phyloP scores from a whole-genome alignment of 2,329 filamentous ascomycete genomes.

The Fusarium sp. region DNA sequence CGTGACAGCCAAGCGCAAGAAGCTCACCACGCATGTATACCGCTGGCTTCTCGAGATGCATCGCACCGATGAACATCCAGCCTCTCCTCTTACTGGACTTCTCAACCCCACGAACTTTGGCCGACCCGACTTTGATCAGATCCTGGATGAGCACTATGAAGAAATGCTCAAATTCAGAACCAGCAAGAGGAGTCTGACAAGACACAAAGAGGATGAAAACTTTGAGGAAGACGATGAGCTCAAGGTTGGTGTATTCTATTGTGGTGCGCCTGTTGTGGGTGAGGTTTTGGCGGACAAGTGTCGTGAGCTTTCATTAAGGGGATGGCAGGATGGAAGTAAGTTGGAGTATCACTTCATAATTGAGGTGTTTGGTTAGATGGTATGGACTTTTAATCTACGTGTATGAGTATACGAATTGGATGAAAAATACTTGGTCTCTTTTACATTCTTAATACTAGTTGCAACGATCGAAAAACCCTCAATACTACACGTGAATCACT shows the following conservation, averaged over 20 bases:
- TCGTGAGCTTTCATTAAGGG: conserved; percentile 62
- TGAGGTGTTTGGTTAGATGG: conserved; percentile 64
- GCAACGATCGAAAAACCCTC: too few relatives aligned
- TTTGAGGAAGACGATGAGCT: conserved; percentile 52
- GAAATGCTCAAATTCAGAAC: conserved; percentile 61
- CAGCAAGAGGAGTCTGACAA: conserved; percentile 26
- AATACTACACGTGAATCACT: too few relatives aligned
- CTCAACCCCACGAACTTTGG: conserved; percentile 68
- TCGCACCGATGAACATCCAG: conserved; percentile 63
- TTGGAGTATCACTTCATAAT: conserved; percentile 71
- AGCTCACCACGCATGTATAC: conserved; percentile 67
- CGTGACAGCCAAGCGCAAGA: conserved; percentile 67
- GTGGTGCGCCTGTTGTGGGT: conserved; percentile 68
- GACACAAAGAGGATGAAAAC: not conserved
- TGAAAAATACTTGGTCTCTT: not conserved
- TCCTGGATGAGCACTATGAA: conserved; percentile 67
- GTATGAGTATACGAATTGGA: not conserved
- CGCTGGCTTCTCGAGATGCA: conserved; percentile 69
- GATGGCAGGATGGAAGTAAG: conserved; percentile 63
- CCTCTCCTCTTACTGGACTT: conserved; percentile 67
- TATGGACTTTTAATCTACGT: not conserved
- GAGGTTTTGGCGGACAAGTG: conserved; percentile 69
- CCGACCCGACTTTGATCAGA: conserved; percentile 65
- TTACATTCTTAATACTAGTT: too few relatives aligned
- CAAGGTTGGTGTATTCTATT: conserved; percentile 69